A percentile compares a stretch with the other conserved stretches of the same genome.
Conservation (phyloP, 176 grass and related monocot species). For the Phyllostachys edulis region DNA sequence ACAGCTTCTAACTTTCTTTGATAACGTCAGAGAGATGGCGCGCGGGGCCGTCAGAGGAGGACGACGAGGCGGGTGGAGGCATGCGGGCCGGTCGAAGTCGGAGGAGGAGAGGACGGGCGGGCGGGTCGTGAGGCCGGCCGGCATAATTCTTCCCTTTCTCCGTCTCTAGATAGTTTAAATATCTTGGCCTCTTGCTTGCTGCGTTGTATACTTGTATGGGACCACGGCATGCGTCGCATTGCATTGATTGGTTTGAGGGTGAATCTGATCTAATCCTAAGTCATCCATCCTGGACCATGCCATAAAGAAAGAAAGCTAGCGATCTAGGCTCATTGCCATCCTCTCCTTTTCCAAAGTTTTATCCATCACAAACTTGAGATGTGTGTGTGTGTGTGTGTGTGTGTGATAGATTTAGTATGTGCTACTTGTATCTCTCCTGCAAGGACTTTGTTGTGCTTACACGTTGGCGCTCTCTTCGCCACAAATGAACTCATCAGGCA, state of each 20-base stretch:
- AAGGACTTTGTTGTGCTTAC: background rate
- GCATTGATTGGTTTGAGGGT: conserved; percentile 28
- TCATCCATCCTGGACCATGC: background rate
- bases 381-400: too few species aligned
- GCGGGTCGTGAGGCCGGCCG: too few species aligned
- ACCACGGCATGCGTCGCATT: background rate
- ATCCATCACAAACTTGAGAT: background rate
- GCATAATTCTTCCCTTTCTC: background rate
- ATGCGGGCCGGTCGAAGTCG: too few species aligned
- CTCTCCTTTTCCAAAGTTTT: background rate
- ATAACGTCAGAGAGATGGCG: too few species aligned
- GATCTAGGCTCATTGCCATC: background rate
- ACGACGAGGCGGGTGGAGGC: too few species aligned
- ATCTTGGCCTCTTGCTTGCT: background rate
- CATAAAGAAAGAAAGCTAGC: background rate
- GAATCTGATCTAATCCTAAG: conserved; percentile 1
- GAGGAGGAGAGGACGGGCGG: too few species aligned
- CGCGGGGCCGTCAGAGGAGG: too few species aligned
- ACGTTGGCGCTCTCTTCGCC: background rate
- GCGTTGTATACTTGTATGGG: conserved; percentile 4
- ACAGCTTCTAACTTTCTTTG: background rate
- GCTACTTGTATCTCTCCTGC: background rate
- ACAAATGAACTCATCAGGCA: background rate
- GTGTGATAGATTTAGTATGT: background rate
- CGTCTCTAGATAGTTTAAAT: background rate